These are phyloP conservation scores for Entomortierella chlamydospora DNA, from an alignment of 192 early-diverging fungal species.

Conservation along the genomic window DNA sequence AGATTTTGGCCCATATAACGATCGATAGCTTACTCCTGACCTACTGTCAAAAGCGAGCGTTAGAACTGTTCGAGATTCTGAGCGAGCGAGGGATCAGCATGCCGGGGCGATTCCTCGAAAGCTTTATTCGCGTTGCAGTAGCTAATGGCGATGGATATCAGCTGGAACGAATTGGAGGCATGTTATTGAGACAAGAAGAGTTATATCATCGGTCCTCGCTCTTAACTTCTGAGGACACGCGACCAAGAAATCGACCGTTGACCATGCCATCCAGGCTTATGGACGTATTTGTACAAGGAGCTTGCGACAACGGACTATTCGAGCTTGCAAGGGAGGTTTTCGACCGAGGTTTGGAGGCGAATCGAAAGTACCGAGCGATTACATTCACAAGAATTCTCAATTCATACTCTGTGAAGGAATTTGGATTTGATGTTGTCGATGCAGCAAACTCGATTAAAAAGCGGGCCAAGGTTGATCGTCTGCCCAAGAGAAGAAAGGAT, in stretches of 20 bases:
- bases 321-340: constrained; percentile 43
- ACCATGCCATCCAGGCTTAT: constrained; percentile 20
- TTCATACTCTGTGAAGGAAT: constrained; percentile 36
- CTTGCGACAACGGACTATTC: constrained; percentile 24
- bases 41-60: neutral
- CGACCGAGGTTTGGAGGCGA: constrained; percentile 23
- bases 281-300: constrained; percentile 40
- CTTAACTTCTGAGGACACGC: neutral
- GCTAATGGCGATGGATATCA: constrained; percentile 1
- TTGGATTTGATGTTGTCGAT: constrained; percentile 46
- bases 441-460: neutral
- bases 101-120: constrained; percentile 1
- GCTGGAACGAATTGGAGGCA: constrained; percentile 32
- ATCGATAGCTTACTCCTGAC: constrained; percentile 21
- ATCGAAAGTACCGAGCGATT: constrained; percentile 11
- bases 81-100: constrained; percentile 3
- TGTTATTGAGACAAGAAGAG: constrained; percentile 22
- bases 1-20: constrained; percentile 14
- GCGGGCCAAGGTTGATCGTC: neutral
- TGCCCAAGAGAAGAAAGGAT: neutral
- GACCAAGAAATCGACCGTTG: constrained; percentile 3
- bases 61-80: constrained; percentile 18
- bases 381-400: constrained; percentile 43
- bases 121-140: constrained; percentile 21
- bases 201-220: neutral